phyloP scores from a whole-genome alignment of 2,329 filamentous ascomycete genomes.

The Chaetomiaceae sp. region DNA sequence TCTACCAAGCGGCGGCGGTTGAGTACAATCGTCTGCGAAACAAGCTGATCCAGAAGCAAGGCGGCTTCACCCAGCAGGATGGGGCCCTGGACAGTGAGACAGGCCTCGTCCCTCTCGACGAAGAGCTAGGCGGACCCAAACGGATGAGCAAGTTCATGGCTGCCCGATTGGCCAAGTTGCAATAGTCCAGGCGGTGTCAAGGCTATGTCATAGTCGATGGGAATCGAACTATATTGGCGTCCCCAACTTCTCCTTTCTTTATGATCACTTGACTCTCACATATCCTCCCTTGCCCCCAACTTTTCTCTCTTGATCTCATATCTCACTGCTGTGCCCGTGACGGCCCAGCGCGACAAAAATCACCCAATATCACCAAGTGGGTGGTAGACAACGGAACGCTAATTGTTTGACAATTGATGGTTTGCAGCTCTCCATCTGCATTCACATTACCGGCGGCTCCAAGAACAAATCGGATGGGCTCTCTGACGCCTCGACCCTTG shows the following conservation, averaged over 20 bases:
- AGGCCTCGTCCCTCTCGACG: slow-evolving; percentile 61
- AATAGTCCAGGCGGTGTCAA: slow-evolving; percentile 33
- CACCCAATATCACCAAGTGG: slow-evolving; percentile 2
- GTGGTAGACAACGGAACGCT: slow-evolving; percentile 36
- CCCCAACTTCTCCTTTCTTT: neutral
- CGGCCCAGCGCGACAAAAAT: neutral
- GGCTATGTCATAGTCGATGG: slow-evolving; percentile 23
- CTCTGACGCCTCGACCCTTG: slow-evolving; percentile 53
- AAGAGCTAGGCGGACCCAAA: slow-evolving; percentile 58
- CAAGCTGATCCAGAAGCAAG: slow-evolving; percentile 74
- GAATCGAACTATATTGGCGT: slow-evolving; percentile 20
- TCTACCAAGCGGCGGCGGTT: slow-evolving; percentile 71
- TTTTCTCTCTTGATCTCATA: neutral
- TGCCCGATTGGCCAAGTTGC: slow-evolving; percentile 52
- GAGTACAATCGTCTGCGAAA: slow-evolving; percentile 83
- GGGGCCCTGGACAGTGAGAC: slow-evolving; percentile 51
- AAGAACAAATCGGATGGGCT: slow-evolving; percentile 50
- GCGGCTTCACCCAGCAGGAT: slow-evolving; percentile 72
- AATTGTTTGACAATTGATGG: slow-evolving; percentile 48
- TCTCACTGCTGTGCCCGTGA: neutral
- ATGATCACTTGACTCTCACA: slow-evolving; percentile 11
- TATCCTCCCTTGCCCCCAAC: neutral
- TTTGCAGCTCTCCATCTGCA: slow-evolving; percentile 51
- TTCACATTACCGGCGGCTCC: slow-evolving; percentile 51
- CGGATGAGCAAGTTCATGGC: slow-evolving; percentile 71